phyloP scores from a whole-genome alignment of 176 grass and related monocot species.

The Triticum turgidum region DNA sequence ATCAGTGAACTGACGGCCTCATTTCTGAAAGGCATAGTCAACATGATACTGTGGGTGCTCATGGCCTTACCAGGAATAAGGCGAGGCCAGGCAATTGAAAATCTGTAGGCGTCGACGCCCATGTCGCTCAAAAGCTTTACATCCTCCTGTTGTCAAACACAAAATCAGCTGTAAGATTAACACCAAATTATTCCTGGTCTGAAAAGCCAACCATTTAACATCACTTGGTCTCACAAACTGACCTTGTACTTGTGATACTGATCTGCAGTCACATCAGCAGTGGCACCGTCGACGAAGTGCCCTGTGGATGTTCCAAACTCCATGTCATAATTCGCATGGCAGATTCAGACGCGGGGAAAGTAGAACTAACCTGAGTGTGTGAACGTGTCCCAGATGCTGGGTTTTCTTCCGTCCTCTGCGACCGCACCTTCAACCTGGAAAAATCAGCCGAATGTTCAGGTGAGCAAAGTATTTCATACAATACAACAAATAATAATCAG shows the following conservation, averaged over 20 bases:
- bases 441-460: neutral
- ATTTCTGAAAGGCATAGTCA: too few species aligned
- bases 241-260: constrained; percentile 98
- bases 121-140: constrained; percentile 85
- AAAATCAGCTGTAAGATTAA: neutral
- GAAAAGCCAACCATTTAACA: neutral
- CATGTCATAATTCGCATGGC: neutral
- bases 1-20: neutral
- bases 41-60: neutral
- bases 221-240: neutral
- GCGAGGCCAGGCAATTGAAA: constrained; percentile 77
- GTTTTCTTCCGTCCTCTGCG: neutral
- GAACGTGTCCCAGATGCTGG: constrained; percentile 76
- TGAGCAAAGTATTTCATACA: neutral
- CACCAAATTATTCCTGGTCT: neutral
- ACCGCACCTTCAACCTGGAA: neutral
- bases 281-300: constrained; percentile 39
- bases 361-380: constrained; percentile 40
- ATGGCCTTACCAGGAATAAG: constrained; percentile 66
- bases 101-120: constrained; percentile 76
- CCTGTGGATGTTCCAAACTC: constrained; percentile 43
- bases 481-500: too few species aligned
- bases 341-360: neutral
- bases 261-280: constrained; percentile 82
- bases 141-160: constrained; percentile 56